Evolutionary conservation across 176 grass and related monocot species (phyloP).

Genomic region (Carex kokanica): DNA sequence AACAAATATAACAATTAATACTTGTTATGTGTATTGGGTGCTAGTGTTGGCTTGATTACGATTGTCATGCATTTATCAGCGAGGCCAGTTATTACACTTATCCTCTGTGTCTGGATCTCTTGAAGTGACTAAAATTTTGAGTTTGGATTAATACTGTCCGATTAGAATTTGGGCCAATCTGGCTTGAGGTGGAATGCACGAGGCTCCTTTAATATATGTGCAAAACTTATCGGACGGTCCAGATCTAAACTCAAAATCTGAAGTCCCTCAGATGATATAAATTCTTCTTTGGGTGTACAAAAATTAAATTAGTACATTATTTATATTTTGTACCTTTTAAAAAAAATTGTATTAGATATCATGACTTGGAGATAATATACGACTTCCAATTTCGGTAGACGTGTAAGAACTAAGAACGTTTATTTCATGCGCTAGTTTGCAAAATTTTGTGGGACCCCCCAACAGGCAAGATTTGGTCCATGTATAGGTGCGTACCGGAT

Average conservation of each 20-base stretch:
- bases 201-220: too few relatives aligned
- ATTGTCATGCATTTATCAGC: neutral
- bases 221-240: too few relatives aligned
- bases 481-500: neutral
- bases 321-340: neutral
- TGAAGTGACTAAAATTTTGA: too few relatives aligned
- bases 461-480: slow-evolving; percentile 27
- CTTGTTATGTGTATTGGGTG: neutral
- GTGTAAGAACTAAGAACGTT: neutral
- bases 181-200: too few relatives aligned
- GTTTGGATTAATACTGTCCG: too few relatives aligned
- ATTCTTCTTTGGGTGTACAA: neutral
- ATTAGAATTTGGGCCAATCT: too few relatives aligned
- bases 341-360: neutral
- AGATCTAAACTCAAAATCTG: too few relatives aligned
- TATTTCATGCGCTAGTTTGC: neutral
- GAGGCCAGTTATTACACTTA: neutral
- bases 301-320: neutral
- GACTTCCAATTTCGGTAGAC: neutral
- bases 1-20: neutral
- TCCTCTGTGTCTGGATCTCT: too few relatives aligned
- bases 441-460: neutral
- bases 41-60: neutral
- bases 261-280: too few relatives aligned
- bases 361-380: neutral